Percentiles rank a stretch among this genome's conserved stretches.
Conservation (phyloP, 2,329 filamentous ascomycete species). For the Hypoxylon sp. region DNA sequence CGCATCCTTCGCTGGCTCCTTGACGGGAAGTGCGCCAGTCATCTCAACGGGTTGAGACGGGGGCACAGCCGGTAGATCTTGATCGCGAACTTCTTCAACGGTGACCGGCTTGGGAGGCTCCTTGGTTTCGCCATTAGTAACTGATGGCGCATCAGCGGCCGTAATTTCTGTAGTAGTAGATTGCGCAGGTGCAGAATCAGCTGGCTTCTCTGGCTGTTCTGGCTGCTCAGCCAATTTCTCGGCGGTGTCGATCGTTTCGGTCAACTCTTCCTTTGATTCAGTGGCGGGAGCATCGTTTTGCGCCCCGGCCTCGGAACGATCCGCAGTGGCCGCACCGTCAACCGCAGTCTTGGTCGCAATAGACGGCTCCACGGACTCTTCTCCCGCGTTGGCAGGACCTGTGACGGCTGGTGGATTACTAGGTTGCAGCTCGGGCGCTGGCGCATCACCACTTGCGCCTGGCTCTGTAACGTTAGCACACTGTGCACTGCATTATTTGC, state of each 20-base stretch:
- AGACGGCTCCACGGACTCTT: slow-evolving; percentile 44
- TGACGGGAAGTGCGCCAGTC: slow-evolving; percentile 37
- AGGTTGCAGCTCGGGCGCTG: slow-evolving; percentile 42
- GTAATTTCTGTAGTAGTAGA: slow-evolving; percentile 33
- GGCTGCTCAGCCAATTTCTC: slow-evolving; percentile 42
- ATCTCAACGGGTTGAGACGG: slow-evolving; percentile 32
- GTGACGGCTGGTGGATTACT: slow-evolving; percentile 46
- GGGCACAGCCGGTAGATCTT: slow-evolving; percentile 45
- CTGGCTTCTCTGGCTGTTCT: slow-evolving; percentile 49
- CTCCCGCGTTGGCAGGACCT: slow-evolving; percentile 42
- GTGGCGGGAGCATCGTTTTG: slow-evolving; percentile 38
- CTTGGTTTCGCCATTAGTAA: slow-evolving; percentile 43
- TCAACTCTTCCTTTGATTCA: slow-evolving; percentile 44
- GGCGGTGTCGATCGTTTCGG: slow-evolving; percentile 44
- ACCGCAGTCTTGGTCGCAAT: slow-evolving; percentile 30
- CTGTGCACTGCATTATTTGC: slow-evolving; percentile 45
- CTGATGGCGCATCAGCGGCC: slow-evolving; percentile 34
- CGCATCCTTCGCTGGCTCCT: slow-evolving; percentile 45
- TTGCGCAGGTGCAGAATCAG: slow-evolving; percentile 36
- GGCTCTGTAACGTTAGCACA: slow-evolving; percentile 49
- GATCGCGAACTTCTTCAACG: slow-evolving; percentile 51
- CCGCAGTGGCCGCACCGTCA: slow-evolving; percentile 24
- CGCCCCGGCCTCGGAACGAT: slow-evolving; percentile 36
- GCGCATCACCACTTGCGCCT: slow-evolving; percentile 44
- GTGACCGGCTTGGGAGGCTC: slow-evolving; percentile 51